Evolutionary conservation across 371 early-diverging fungal genomes (phyloP), one percentile per base, ranked within the genome.

Genomic region (Mortierella sp.): DNA sequence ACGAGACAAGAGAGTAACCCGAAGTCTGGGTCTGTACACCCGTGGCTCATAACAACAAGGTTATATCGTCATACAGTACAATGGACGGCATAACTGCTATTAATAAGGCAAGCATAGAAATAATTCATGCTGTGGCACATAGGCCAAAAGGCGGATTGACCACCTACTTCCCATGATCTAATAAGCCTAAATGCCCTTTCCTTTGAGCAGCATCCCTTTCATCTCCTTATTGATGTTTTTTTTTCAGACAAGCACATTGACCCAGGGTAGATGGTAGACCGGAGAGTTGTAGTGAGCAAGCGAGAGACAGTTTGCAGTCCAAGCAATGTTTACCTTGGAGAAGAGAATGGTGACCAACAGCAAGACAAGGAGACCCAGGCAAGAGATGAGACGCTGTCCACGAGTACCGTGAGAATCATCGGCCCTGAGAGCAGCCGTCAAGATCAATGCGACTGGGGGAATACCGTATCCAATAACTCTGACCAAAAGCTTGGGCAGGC

Each of bases 291-390:
- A 34, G 7, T 34, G 14, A 7, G 37, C 37, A 34, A 34, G 37
- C 37, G 14, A 34, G 37, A 34, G 14, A 34, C 11, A 34, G 37
- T 14, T 7, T 34, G 37, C 37, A 1, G 37, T 34, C 37, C 51
- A 44, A 17, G 31, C 17, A 54, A 41, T n/a, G 8, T 26, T 67
- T 81, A 84, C 85, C 50, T 68, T 79, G 19, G 95, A 96, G 44
- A 82, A 84, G 1, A 60, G 70, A 37, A 76, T 80, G 48, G 90
- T 68, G n/a, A 84, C 15, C 9, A 44, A 48, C 17, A 92, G 60
- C 42, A 94, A 87, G 47, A 93, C 78, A 50, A 87, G 39, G 37
- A 95, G 76, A 32, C 95, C 97, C 58, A 87, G 78, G 50, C 93
- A 78, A 41, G 93, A 91, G 80, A 93, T 92, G 50, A 93, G 56